phyloP scores from a whole-genome alignment of 768 basidiomycete species.

The Leccinum ochraceum region DNA sequence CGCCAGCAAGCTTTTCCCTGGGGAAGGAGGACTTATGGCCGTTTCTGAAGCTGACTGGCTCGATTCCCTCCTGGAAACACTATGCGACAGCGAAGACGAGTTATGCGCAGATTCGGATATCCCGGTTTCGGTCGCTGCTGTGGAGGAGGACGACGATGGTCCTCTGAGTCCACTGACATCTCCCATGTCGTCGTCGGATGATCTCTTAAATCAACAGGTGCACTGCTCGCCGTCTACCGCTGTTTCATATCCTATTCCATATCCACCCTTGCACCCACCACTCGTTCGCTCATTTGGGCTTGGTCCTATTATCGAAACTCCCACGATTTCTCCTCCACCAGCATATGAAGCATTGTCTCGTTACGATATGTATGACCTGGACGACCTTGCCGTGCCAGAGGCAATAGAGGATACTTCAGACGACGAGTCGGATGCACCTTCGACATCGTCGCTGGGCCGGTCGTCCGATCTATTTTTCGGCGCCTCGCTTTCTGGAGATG shows the following conservation, averaged over 20 bases:
- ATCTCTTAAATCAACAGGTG: conserved; percentile 56
- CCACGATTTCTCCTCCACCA: conserved; percentile 40
- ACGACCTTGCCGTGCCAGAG: conserved; percentile 72
- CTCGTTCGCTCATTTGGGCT: conserved; percentile 54
- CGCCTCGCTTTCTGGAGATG: conserved; percentile 50
- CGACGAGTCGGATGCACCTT: conserved; percentile 75
- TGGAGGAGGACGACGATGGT: conserved; percentile 60
- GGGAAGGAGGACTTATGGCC: conserved; percentile 33
- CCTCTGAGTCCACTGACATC: conserved; percentile 63
- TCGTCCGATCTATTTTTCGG: conserved; percentile 59
- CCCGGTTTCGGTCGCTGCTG: conserved; percentile 46
- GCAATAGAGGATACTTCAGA: conserved; percentile 84
- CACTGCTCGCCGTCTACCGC: conserved; percentile 50
- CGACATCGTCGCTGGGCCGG: conserved; percentile 59
- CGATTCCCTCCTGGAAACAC: conserved; percentile 73
- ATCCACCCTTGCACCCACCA: conserved; percentile 62
- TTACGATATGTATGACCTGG: conserved; percentile 60
- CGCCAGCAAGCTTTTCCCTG: conserved; percentile 54
- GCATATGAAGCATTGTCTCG: conserved; percentile 62
- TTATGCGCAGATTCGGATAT: conserved; percentile 46
- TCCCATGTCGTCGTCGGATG: conserved; percentile 78
- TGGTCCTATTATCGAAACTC: conserved; percentile 43
- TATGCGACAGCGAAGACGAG: conserved; percentile 72
- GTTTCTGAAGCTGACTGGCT: conserved; percentile 79
- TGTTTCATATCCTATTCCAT: conserved; percentile 62